Conservation (phyloP, 1,284 basidiomycete species). For the Sanguinoderma infundibulare region DNA sequence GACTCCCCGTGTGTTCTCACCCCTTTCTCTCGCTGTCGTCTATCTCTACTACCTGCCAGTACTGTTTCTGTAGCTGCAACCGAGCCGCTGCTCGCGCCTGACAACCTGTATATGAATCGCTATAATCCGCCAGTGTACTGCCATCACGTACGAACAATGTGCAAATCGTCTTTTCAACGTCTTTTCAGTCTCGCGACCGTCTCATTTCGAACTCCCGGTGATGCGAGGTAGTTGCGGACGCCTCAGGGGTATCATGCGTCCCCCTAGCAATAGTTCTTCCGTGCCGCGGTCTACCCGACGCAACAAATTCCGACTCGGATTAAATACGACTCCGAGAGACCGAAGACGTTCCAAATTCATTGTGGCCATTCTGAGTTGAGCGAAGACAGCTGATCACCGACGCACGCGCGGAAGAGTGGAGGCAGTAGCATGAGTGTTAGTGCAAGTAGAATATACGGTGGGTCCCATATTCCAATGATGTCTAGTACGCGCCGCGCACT, state of each 20-base stretch:
- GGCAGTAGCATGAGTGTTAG: constrained; percentile 25
- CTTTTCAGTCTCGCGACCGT: neutral
- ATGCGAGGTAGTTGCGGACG: too few relatives aligned
- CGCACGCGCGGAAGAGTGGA: constrained; percentile 15
- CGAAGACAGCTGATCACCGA: neutral
- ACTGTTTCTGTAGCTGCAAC: constrained; percentile 16
- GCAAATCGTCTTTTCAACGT: neutral
- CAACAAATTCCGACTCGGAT: too few relatives aligned
- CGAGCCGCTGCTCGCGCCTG: neutral
- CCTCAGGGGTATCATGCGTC: too few relatives aligned
- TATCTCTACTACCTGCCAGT: constrained; percentile 6
- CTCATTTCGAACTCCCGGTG: too few relatives aligned
- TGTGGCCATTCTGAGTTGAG: too few relatives aligned
- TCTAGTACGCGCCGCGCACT: neutral
- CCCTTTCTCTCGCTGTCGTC: constrained; percentile 11
- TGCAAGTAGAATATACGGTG: constrained; percentile 21
- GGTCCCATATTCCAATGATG: constrained; percentile 3
- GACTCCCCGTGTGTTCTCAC: neutral
- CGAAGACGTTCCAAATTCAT: too few relatives aligned
- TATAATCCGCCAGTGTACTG: constrained; percentile 22
- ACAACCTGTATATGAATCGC: constrained; percentile 23
- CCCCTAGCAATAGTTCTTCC: too few relatives aligned
- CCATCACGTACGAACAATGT: constrained; percentile 19
- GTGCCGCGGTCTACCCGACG: too few relatives aligned
- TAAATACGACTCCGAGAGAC: too few relatives aligned